Evolutionary conservation across 164 flowering plant species (phyloP).

Genomic region (Stephania cephalantha): DNA sequence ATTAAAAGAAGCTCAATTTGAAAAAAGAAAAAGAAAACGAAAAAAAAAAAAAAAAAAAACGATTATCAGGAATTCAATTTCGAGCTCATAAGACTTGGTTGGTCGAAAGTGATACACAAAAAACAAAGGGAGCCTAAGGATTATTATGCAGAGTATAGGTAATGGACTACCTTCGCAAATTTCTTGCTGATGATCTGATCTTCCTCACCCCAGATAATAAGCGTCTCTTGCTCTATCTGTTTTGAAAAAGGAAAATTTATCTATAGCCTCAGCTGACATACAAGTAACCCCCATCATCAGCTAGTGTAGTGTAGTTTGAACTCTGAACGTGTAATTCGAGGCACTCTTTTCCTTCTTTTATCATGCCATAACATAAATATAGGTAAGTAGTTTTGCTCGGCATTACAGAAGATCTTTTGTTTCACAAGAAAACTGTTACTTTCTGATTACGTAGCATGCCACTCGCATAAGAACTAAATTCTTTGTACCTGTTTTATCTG

Average conservation of each 20-base stretch:
- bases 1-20: not conserved
- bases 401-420: not conserved
- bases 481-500: constrained; percentile 52
- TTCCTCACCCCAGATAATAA: constrained; percentile 92
- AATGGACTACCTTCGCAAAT: constrained; percentile 50
- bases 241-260: not conserved
- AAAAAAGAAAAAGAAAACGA: too few relatives aligned
- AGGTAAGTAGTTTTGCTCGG: not conserved
- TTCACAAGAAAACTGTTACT: not conserved
- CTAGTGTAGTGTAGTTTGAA: not conserved
- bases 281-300: not conserved
- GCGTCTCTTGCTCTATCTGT: constrained; percentile 73
- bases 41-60: too few relatives aligned
- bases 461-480: too few relatives aligned
- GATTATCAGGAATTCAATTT: not conserved
- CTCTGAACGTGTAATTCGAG: not conserved
- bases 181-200: constrained; percentile 72
- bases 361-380: not conserved
- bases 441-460: not conserved
- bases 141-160: not conserved
- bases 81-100: not conserved
- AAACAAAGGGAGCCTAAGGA: too few relatives aligned
- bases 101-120: not conserved
- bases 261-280: not conserved
- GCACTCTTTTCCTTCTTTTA: not conserved